Base-by-base conservation (phyloP, 1,284 basidiomycete species). In the Microbotryomycetes sp. region DNA sequence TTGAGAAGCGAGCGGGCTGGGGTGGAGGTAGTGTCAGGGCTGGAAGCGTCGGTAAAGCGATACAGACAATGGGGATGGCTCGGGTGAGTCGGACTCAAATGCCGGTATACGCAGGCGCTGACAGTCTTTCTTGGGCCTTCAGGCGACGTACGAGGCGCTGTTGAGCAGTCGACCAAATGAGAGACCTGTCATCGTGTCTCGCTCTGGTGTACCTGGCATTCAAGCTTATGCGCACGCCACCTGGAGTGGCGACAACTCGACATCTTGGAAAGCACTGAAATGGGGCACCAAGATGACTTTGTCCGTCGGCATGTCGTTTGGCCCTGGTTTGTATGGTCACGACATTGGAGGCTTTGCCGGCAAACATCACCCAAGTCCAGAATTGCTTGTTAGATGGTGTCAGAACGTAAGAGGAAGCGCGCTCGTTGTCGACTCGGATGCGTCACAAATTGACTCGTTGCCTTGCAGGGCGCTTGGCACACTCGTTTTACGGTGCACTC, bases 281-380 rank as follows among this genome's bases (percentile, higher is more conserved):
- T 65, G 53, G 31, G 67, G 66, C 30, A 68, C 62, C 16, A 60
- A 60, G 30, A 31, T 67, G 54, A 67, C 59, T 14, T 28, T 67
- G 32, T 49, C 36, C n/a, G 29, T 59, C 28, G 66, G 66, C 16
- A 32, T 67, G 26, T 50, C 46, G 16, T 67, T 67, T 32, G 66
- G 66, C 4, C 42, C 49, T 23, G 66, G 66, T 4, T 49, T 68
- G 4, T 68, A 68, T 32, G 66, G 60, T 5, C 66, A 68, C 49
- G 66, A 68, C 46, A 65, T 68, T 29, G 66, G 66, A 32, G 66
- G 64, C 3, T 68, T 68, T 55, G 66, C 66, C 6, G 66, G 66
- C 6, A 52, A 48, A 28, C 66, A 68, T 36, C 64, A 63, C 22
- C 66, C 66, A 16, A 61, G 53, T 36, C 31, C 66, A 15, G 66